These are phyloP conservation scores for Spergularia marina DNA, from an alignment of 148 eudicot species.

Conservation along the genomic window DNA sequence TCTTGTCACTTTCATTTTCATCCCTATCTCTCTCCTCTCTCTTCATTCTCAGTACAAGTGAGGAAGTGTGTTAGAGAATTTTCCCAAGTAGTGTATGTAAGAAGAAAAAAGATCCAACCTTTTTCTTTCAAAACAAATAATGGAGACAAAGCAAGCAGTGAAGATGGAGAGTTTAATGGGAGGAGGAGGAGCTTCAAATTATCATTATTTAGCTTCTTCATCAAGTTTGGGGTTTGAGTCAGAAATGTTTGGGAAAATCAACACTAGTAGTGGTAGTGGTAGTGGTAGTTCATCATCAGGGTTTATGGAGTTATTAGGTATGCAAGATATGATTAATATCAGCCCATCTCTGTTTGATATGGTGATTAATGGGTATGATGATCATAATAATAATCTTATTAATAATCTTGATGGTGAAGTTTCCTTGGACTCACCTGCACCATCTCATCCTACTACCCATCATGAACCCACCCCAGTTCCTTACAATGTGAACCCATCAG, in stretches of 20 bases:
- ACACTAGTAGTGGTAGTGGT: no score
- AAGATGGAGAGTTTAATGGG: constrained; percentile 26
- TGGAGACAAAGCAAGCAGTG: constrained; percentile 22
- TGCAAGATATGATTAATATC: constrained; percentile 38
- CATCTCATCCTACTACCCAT: constrained; percentile 18
- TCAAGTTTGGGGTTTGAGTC: background rate
- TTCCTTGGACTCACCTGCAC: constrained; percentile 17
- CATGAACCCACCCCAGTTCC: background rate
- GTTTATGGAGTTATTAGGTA: constrained; percentile 72
- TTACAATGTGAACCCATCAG: constrained; percentile 17
- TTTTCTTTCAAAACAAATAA: background rate
- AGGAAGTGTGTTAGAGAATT: constrained; percentile 7
- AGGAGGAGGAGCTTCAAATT: constrained; percentile 7
- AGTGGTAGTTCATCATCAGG: constrained; percentile 25
- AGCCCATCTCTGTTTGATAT: constrained; percentile 27
- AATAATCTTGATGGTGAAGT: background rate
- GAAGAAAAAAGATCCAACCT: constrained; percentile 13
- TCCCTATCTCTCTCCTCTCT: background rate
- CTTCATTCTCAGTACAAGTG: constrained; percentile 11
- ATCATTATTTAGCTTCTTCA: constrained; percentile 19
- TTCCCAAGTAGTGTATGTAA: constrained; percentile 2
- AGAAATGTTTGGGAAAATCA: no score
- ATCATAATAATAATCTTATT: background rate
- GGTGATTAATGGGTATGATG: constrained; percentile 12
- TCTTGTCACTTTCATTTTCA: constrained; percentile 12